phyloP scores from a whole-genome alignment of 495 filamentous ascomycete species.

The Bathelium albidoporum region DNA sequence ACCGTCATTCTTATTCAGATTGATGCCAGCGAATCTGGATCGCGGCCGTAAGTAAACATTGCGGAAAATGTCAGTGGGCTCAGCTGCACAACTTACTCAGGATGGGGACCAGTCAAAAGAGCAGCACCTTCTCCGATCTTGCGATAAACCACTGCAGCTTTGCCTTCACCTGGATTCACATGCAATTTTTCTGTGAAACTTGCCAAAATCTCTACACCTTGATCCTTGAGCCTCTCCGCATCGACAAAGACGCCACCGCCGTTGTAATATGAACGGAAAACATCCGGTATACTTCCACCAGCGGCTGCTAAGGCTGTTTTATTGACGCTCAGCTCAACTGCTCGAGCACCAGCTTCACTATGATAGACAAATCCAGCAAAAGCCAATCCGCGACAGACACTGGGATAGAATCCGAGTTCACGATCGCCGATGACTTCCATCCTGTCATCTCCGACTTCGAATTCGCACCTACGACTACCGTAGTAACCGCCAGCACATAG shows the following conservation, averaged over 20 bases:
- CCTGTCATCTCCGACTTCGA: slow-evolving; percentile 56
- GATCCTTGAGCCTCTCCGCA: slow-evolving; percentile 48
- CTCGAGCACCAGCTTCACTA: slow-evolving; percentile 75
- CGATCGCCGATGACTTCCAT: slow-evolving; percentile 80
- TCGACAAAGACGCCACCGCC: slow-evolving; percentile 93
- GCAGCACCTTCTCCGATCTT: slow-evolving; percentile 75
- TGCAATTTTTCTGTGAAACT: slow-evolving; percentile 66
- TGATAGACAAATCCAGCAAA: slow-evolving; percentile 88
- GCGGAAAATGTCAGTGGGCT: not conserved
- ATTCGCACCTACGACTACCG: slow-evolving; percentile 69
- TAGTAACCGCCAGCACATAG: slow-evolving; percentile 96
- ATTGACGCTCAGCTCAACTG: slow-evolving; percentile 55
- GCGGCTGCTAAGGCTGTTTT: slow-evolving; percentile 46
- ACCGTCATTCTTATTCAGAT: slow-evolving; percentile 54
- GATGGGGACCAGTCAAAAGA: slow-evolving; percentile 81
- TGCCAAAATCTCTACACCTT: slow-evolving; percentile 71
- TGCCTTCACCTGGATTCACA: slow-evolving; percentile 59
- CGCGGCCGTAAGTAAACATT: slow-evolving; percentile 1
- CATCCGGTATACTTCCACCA: slow-evolving; percentile 41
- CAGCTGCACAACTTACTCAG: slow-evolving; percentile 55
- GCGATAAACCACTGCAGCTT: slow-evolving; percentile 77
- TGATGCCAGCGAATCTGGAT: slow-evolving; percentile 68
- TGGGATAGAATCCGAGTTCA: slow-evolving; percentile 82
- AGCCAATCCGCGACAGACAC: slow-evolving; percentile 72
- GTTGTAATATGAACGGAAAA: slow-evolving; percentile 80